Evolutionary conservation across 345 rosid genomes (phyloP), one percentile per base, ranked within the genome.

Genomic region (Clausena lansium): DNA sequence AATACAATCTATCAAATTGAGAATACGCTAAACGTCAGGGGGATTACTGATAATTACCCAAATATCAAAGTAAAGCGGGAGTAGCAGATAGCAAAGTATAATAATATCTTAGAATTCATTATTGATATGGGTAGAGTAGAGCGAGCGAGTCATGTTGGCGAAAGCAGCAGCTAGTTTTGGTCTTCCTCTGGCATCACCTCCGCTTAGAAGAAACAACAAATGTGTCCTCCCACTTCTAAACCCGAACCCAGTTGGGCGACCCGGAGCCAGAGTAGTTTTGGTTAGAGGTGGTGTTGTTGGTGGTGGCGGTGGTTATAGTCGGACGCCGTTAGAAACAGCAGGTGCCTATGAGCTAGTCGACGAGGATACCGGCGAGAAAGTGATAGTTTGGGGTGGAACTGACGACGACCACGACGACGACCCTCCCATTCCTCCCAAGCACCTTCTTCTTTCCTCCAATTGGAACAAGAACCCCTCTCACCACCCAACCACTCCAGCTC

Each of bases 301-400:
- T 33, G 32, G 55, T 25, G 80, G 61, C 15, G 79, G 61, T 35
- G 70, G 83, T 33, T 82, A 78, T 71, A 78, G 70, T 57, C 84
- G 86, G 57, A 83, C 74, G 55, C 84, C 90, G 24, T 14, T 87
- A 81, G 86, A 84, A 71, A 79, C 87, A 50, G 57, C 86, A 15
- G 78, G 86, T 45, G 87, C 89, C 32, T 82, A 74, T 57, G 79
- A 82, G 60, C 83, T 84, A 28, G 61, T 81, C 27, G 76, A 85
- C 81, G 84, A 90, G 5, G 81, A 82, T 58, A 85, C 84, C 17
- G 91, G 89, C 0, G 89, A 88, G 27, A 86, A 88, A 25, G 81
- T 89, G 81, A 81, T 87, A 25, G 84, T 87, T 38, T 81, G 86
- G 86, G 89, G 86, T 13, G 87, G 74, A 65, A 55, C 58, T 57